Evolutionary conservation across 202 grass and related monocot species (phyloP).

Genomic region (Carex arenaria): DNA sequence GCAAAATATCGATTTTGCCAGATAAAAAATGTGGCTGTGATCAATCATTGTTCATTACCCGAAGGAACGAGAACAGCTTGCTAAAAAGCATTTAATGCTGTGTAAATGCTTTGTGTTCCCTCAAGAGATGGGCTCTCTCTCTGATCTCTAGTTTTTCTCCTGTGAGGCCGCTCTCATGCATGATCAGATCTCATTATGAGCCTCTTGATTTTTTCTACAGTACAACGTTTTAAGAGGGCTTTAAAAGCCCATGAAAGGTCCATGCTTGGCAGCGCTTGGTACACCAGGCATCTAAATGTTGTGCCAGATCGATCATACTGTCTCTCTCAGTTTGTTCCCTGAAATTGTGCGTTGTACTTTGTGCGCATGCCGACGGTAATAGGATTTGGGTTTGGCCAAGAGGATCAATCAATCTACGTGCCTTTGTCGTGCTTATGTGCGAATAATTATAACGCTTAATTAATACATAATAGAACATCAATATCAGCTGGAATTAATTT

Average conservation of each 20-base stretch:
- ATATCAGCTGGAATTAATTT: not conserved
- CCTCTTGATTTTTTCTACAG: not conserved
- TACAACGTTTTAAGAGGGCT: slow-evolving; percentile 6
- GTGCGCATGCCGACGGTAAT: not conserved
- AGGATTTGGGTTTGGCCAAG: not conserved
- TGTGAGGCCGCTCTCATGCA: slow-evolving; percentile 6
- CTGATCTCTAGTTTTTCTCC: slow-evolving; percentile 5
- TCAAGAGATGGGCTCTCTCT: slow-evolving; percentile 10
- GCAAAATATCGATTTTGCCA: not conserved
- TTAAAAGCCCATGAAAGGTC: not conserved
- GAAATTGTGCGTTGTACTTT: not conserved
- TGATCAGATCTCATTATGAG: slow-evolving; percentile 2
- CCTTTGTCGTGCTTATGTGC: not conserved
- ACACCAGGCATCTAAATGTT: not conserved
- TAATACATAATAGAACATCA: not conserved
- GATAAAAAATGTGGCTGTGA: slow-evolving; percentile 3
- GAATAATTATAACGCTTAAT: not conserved
- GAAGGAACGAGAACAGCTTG: not conserved
- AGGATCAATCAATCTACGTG: not conserved
- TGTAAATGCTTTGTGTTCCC: slow-evolving; percentile 5
- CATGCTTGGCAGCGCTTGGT: not conserved
- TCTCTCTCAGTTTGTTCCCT: not conserved
- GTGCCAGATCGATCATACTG: not conserved
- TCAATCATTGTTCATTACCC: not conserved
- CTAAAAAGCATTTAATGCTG: not conserved